phyloP scores from a whole-genome alignment of 345 rosid genomes.

The Moringa oleifera region DNA sequence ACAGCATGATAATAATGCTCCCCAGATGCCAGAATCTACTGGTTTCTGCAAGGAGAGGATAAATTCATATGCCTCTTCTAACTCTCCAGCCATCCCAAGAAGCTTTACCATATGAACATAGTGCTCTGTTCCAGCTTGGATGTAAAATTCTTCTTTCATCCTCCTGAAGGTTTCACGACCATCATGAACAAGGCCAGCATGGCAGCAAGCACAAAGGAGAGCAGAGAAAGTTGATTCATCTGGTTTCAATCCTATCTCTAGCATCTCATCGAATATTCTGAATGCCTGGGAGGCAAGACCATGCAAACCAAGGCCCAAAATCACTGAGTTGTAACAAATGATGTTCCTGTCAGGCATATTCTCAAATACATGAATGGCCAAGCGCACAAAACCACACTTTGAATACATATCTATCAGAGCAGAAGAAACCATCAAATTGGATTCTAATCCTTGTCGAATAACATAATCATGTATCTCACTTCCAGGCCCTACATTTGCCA shows the following conservation, averaged over 20 bases:
- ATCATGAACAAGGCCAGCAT: slow-evolving; percentile 54
- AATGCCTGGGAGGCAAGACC: slow-evolving; percentile 66
- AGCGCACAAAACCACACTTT: slow-evolving; percentile 62
- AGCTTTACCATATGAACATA: slow-evolving; percentile 72
- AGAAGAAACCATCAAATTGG: slow-evolving; percentile 56
- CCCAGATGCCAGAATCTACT: slow-evolving; percentile 72
- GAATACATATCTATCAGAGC: slow-evolving; percentile 74
- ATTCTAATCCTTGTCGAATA: slow-evolving; percentile 53
- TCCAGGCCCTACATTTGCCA: slow-evolving; percentile 47
- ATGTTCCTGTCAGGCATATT: slow-evolving; percentile 37
- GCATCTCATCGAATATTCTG: slow-evolving; percentile 48
- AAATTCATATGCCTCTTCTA: slow-evolving; percentile 64
- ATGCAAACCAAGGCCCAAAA: slow-evolving; percentile 65
- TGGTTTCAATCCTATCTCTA: slow-evolving; percentile 41
- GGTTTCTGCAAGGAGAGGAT: slow-evolving; percentile 54
- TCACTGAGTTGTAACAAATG: slow-evolving; percentile 64
- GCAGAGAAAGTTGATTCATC: slow-evolving; percentile 71
- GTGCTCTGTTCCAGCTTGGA: slow-evolving; percentile 61
- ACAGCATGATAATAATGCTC: slow-evolving; percentile 83
- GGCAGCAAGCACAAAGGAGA: slow-evolving; percentile 79
- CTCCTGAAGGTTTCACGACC: slow-evolving; percentile 54
- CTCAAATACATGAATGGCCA: slow-evolving; percentile 42
- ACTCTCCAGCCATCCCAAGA: slow-evolving; percentile 61
- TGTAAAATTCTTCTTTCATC: slow-evolving; percentile 62
- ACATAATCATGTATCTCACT: slow-evolving; percentile 50